Base-by-base conservation (phyloP, 768 basidiomycete species). In the Trametes villosa region DNA sequence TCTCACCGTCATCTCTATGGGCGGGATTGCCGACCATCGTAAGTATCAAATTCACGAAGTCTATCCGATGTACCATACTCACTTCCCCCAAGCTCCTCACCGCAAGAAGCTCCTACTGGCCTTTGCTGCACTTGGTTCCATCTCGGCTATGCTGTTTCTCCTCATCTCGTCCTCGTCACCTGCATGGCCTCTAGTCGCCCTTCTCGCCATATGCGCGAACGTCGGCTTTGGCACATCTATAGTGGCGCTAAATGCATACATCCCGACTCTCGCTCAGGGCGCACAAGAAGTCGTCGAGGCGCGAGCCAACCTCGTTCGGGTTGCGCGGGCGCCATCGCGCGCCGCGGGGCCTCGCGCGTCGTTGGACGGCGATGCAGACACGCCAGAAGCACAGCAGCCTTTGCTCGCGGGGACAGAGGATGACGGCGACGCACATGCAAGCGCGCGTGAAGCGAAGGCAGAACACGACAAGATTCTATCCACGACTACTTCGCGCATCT, bases 1-100 rank as follows among this genome's bases (percentile, higher is more conserved):
- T 0, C 68, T 98, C n/a, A 92, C 89, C 0, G 94, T 99, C 38
- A 94, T 99, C 56, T 95, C 96, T 6, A 91, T 97, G 81, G 93
- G 94, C 8, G 86, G 86, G 17, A 87, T 96, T 56, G 96, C 96
- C 1, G 94, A 98, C n/a, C n/a, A n/a, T n/a, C n/a, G n/a, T n/a
- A n/a, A n/a, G n/a, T n/a, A n/a, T n/a, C n/a, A n/a, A n/a, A n/a
- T n/a, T n/a, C n/a, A n/a, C n/a, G n/a, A n/a, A n/a, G n/a, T n/a
- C n/a, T n/a, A n/a, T n/a, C n/a, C n/a, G n/a, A n/a, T 9, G 22
- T 7, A n/a, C n/a, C n/a, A n/a, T n/a, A n/a, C 24, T 9, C 26
- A 42, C 41, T 60, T 26, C 64, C 6, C 78, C 73, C 26, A 79
- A 78, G 89, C 84, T 0, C 74, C 83, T 3, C 86, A 86, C 66